Evolutionary conservation across 495 filamentous ascomycete genomes (phyloP).

Genomic region (Penicillium pancosmium): DNA sequence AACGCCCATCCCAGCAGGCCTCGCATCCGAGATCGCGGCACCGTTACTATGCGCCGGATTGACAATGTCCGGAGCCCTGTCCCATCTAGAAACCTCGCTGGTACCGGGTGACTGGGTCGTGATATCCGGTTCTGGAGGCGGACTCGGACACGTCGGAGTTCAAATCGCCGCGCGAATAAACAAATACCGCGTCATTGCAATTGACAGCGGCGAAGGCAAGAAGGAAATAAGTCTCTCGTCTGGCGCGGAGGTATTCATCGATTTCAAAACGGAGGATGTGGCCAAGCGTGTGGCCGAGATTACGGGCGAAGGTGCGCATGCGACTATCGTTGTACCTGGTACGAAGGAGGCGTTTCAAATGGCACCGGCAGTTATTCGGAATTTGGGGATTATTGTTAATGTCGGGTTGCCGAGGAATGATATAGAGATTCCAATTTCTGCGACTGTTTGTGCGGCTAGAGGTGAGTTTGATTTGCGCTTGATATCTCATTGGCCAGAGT

Average conservation of each 20-base stretch:
- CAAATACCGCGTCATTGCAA: slow-evolving; percentile 35
- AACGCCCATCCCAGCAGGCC: slow-evolving; percentile 29
- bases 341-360: slow-evolving; percentile 28
- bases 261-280: slow-evolving; percentile 35
- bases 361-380: slow-evolving; percentile 32
- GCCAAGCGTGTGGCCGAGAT: slow-evolving; percentile 26
- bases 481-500: not conserved
- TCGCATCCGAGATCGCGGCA: slow-evolving; percentile 32
- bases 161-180: slow-evolving; percentile 35
- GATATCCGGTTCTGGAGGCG: slow-evolving; percentile 39
- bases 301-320: slow-evolving; percentile 37
- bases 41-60: slow-evolving; percentile 41
- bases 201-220: slow-evolving; percentile 37
- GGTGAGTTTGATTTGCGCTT: slow-evolving; percentile 16
- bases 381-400: slow-evolving; percentile 31
- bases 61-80: slow-evolving; percentile 32
- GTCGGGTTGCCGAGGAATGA: slow-evolving; percentile 35
- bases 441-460: slow-evolving; percentile 32
- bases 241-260: slow-evolving; percentile 34
- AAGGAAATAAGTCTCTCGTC: slow-evolving; percentile 31
- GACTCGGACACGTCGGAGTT: slow-evolving; percentile 41
- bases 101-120: slow-evolving; percentile 35
- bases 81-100: slow-evolving; percentile 27
- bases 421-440: slow-evolving; percentile 31
- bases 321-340: slow-evolving; percentile 33